Base-by-base conservation (phyloP, 257 asterid genomes). In the Orobanche coerulescens region DNA sequence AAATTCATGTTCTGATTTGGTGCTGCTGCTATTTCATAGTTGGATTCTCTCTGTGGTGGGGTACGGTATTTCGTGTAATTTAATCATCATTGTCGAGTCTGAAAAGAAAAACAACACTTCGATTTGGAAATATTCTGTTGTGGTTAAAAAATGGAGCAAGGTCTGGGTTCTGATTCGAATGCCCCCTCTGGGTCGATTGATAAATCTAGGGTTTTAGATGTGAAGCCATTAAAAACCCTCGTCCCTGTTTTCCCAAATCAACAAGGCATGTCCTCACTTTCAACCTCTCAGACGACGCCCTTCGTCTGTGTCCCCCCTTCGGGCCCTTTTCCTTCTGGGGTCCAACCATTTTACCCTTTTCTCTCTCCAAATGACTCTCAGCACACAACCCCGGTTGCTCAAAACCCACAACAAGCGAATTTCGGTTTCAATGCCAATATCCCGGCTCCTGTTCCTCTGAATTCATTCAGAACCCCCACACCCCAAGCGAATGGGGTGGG, bases 271-370 rank as follows among this genome's bases (percentile, higher is more conserved):
- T 70, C 86, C 22, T 71, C 90, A 0, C 37, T 69, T 73, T 56
- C 82, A 4, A 66, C 59, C 53, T 84, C 95, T 14, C 86, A 83
- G n/a, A 84, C 95, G 1, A 36, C 90, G 19, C 91, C 96, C 36
- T 92, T 92, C 69, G 88, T 81, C 14, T 88, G 98, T 67, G 91
- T 88, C 47, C 81, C 98, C 11, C 98, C 98, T 4, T 46, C 79
- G 10, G 98, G 98, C 33, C 98, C 98, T 39, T 92, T 92, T 40
- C 98, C 98, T 0, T 57, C 94, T 0, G 98, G 96, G 8, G 93
- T 88, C 55, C 85, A 88, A 43, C 98, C 98, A 12, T 76, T 93
- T 79, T 93, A 82, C 76, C 98, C 98, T 0, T 86, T 93, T 71
- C 46, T 78, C 36, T 69, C 53, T 25, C 69, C 86, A 15, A 64